Percentiles rank a stretch among this genome's conserved stretches.
These are phyloP conservation scores for Murraya paniculata DNA, from an alignment of 345 rosid species.

Conservation along the genomic window DNA sequence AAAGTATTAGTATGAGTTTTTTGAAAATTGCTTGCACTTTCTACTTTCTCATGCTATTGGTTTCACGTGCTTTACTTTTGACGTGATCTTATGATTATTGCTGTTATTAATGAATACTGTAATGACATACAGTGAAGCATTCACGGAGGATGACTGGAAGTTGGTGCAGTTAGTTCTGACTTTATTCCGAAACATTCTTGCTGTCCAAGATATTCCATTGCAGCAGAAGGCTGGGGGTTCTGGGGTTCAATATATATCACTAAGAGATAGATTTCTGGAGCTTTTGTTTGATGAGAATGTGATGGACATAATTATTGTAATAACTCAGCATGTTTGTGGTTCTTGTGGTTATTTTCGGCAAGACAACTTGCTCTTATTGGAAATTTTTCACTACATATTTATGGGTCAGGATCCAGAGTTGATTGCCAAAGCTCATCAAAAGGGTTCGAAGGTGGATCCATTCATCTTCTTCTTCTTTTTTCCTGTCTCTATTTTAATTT, in stretches of 20 bases:
- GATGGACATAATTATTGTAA: constrained; percentile 67
- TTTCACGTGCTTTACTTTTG: not conserved
- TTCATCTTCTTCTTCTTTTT: constrained; percentile 7
- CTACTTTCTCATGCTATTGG: not conserved
- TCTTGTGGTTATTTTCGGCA: constrained; percentile 56
- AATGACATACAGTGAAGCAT: constrained; percentile 53
- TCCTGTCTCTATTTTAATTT: not conserved
- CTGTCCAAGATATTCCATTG: constrained; percentile 67
- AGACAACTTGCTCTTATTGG: constrained; percentile 81
- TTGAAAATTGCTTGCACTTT: not conserved
- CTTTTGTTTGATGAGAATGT: constrained; percentile 76
- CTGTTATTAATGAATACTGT: not conserved
- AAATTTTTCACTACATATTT: constrained; percentile 67
- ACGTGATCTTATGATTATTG: not conserved
- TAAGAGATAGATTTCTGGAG: constrained; percentile 76
- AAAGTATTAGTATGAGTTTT: not conserved
- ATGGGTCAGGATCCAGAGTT: constrained; percentile 75
- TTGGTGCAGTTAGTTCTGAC: constrained; percentile 88
- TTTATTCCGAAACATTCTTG: constrained; percentile 78
- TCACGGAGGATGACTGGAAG: constrained; percentile 96
- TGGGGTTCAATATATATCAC: constrained; percentile 55
- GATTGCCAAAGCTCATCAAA: constrained; percentile 49
- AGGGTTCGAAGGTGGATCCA: constrained; percentile 41
- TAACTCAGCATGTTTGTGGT: constrained; percentile 66
- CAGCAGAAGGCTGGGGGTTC: constrained; percentile 73